Conservation (phyloP, 2,329 filamentous ascomycete species). For the Diaporthe sp. region DNA sequence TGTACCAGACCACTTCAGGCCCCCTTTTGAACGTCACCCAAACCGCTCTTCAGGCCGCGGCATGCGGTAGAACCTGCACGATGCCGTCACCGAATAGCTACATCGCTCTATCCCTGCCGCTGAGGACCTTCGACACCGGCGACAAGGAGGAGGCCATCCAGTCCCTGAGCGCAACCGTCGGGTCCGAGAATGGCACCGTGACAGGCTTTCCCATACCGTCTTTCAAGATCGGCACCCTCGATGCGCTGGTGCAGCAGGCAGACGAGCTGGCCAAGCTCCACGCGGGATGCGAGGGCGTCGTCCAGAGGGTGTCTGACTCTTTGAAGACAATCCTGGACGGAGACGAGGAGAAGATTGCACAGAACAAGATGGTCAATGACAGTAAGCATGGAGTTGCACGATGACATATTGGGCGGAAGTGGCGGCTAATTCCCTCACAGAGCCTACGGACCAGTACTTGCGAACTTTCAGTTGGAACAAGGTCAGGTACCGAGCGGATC, state of each 20-base stretch:
- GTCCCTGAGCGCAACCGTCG: constrained; percentile 79
- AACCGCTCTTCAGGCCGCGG: constrained; percentile 29
- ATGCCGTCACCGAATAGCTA: constrained; percentile 74
- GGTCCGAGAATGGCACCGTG: constrained; percentile 81
- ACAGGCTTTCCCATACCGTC: constrained; percentile 86
- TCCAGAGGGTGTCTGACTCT: constrained; percentile 89
- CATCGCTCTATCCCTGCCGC: constrained; percentile 90
- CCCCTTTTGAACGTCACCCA: neutral
- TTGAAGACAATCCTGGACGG: constrained; percentile 86
- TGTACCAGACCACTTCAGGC: neutral
- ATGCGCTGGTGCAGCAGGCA: constrained; percentile 94
- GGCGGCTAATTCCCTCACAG: constrained; percentile 61
- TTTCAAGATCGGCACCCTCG: constrained; percentile 98
- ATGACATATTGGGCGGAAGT: neutral
- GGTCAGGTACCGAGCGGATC: constrained; percentile 95
- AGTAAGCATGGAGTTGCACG: constrained; percentile 68
- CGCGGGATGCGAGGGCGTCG: constrained; percentile 82
- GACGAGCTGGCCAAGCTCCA: constrained; percentile 95
- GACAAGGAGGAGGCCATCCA: constrained; percentile 86
- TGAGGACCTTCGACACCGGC: constrained; percentile 85
- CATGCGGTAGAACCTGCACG: constrained; percentile 43
- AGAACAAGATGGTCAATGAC: constrained; percentile 95
- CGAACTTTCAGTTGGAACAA: constrained; percentile 96
- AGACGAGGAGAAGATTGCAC: constrained; percentile 83
- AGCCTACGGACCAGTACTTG: constrained; percentile 95